Evolutionary conservation across 1,139 yeast species (phyloP), one percentile per base, ranked within the genome.

Genomic region (Maudiozyma humilis): DNA sequence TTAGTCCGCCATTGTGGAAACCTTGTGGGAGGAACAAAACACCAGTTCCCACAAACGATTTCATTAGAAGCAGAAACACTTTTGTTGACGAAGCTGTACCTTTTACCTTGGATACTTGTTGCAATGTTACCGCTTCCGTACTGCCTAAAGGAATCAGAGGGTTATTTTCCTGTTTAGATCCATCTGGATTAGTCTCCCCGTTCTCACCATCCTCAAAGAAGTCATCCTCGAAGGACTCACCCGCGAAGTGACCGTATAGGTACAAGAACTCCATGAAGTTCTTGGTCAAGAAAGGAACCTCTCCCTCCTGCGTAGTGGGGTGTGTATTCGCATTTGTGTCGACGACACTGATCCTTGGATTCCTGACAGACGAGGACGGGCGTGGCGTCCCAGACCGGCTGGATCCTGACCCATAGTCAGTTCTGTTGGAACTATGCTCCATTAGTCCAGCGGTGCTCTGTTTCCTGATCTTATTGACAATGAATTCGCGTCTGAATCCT

Each of bases 201-300:
- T 40, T 73, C 4, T 35, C 38, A 14, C 18, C 35, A 4, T 36
- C 13, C 15, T 40, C 32, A 42, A 68, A 75, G 47, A 81, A 84
- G 50, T 81, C 89, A 55, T 78, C 82, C 53, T 81, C 87, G 47
- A 83, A 72, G 36, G 79, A 76, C 64, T 83, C 93, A 53, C 93
- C 93, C 1, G 91, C 91, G 64, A 83, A 83, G 67, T 82, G 89
- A 3, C 93, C 93, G 60, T 82, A 82, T 12, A 83, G 72, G 52
- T 82, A 78, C 42, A 83, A 67, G 56, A 83, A 82, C 59, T 83
- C 93, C 51, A 82, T 69, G 52, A 83, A 83, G 60, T 82, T 82
- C 44, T 75, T 70, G 1, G 91, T 79, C 41, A 82, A 60, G 49
- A 79, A 71, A 30, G 77, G 71, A 3, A 66, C 66, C 29, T 52